Evolutionary conservation across 2,329 filamentous ascomycete species (phyloP), one percentile per base, ranked within the genome.

Genomic region (Penicillium digitatum): DNA sequence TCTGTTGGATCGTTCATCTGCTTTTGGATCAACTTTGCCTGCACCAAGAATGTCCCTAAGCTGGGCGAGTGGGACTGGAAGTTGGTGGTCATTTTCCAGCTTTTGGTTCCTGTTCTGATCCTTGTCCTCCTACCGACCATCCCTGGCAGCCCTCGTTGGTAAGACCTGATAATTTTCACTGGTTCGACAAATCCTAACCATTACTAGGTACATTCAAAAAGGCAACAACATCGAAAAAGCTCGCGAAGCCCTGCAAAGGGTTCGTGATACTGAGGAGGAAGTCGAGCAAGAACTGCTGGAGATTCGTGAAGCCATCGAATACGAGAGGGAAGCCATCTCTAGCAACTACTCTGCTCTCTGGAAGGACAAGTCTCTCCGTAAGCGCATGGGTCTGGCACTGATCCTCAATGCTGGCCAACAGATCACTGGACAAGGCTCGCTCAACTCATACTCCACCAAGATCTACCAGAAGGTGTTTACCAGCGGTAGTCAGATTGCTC

Each of bases 61-160:
- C 79, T 88, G 5, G 86, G 86, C 37, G 77, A 89, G 62, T 88
- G 86, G 87, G 85, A 88, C 71, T 89, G 86, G 86, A 83, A 81
- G 64, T 82, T 88, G 76, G 84, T 89, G 14, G 82, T 88, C 59
- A 84, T 89, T 58, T 88, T 89, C 77, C 87, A 89, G 72, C 77
- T 88, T 46, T 70, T 89, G n/a, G 79, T 88, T 24, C 87, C 87
- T 1, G 60, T 80, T 48, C 64, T 88, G 55, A 86, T 89, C 69
- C 73, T 88, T 22, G 60, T 72, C 4, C 78, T 86, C 34, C 75
- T 89, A 14, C 85, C 85, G 38, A 86, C 85, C 67, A 81, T 87
- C 58, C 85, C 85, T 20, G 87, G 88, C 68, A 83, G 82, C 4
- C 87, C 87, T 18, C 80, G 87, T 48, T 89, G 86, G 86, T 70